Conservation (phyloP, 2,329 filamentous ascomycete species). For the Cryphonectria carpinicola region DNA sequence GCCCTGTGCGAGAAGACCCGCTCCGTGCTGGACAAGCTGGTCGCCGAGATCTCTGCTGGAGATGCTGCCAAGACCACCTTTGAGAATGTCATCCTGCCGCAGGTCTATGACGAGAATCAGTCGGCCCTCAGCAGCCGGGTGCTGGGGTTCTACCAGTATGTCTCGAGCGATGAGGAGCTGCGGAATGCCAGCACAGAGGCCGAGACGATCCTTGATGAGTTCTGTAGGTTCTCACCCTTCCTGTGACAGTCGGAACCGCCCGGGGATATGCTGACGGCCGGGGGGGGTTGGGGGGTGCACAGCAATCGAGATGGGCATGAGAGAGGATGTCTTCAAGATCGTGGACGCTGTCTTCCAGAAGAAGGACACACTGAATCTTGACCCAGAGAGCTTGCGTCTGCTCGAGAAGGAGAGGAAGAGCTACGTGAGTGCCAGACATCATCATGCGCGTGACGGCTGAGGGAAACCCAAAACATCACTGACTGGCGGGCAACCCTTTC, state of each 20-base stretch:
- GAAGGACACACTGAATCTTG: slow-evolving; percentile 60
- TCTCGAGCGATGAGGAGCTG: slow-evolving; percentile 69
- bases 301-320: slow-evolving; percentile 75
- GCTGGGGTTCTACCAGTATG: slow-evolving; percentile 79
- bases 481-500: background rate
- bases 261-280: slow-evolving; percentile 2
- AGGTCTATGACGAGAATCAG: slow-evolving; percentile 73
- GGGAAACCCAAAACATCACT: too few relatives aligned
- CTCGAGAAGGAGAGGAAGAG: slow-evolving; percentile 78
- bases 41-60: slow-evolving; percentile 58
- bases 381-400: slow-evolving; percentile 71
- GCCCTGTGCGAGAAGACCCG: slow-evolving; percentile 66
- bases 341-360: slow-evolving; percentile 62
- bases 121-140: slow-evolving; percentile 65
- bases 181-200: slow-evolving; percentile 78
- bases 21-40: slow-evolving; percentile 68
- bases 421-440: slow-evolving; percentile 46
- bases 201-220: slow-evolving; percentile 76
- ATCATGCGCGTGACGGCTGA: background rate
- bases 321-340: slow-evolving; percentile 76
- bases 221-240: slow-evolving; percentile 42
- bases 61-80: slow-evolving; percentile 58
- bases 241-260: background rate
- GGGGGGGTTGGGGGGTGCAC: too few relatives aligned
- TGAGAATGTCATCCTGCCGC: slow-evolving; percentile 62